phyloP scores from a whole-genome alignment of 2,329 filamentous ascomycete species.

The Penicillium sp. region DNA sequence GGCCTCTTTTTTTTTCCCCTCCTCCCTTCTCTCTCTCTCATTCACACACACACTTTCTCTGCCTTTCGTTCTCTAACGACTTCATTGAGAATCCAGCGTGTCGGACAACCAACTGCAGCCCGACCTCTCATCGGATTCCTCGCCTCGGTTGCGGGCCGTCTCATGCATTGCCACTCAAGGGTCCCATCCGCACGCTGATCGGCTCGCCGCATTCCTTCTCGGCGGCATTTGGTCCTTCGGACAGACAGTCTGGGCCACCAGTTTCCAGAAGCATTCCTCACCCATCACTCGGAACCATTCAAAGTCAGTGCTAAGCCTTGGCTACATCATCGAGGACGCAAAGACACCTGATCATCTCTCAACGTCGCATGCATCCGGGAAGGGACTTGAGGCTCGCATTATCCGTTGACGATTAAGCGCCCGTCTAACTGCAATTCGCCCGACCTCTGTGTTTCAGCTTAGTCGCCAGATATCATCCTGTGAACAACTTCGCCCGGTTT shows the following conservation, averaged over 20 bases:
- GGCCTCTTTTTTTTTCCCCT: neutral
- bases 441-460: constrained; percentile 16
- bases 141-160: no score
- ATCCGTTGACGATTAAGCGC: constrained; percentile 1
- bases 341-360: neutral
- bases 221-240: constrained; percentile 2
- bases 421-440: constrained; percentile 12
- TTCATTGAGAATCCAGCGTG: no score
- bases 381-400: neutral
- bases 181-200: constrained; percentile 5
- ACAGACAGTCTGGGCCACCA: no score
- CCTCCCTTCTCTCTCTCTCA: constrained; percentile 1
- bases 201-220: constrained; percentile 5
- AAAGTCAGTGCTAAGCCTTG: neutral
- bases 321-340: neutral
- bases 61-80: no score
- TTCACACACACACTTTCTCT: neutral
- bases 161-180: no score
- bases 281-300: neutral
- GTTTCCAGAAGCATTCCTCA: constrained; percentile 15
- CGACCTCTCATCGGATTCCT: no score
- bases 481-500: constrained; percentile 18
- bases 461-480: constrained; percentile 17
- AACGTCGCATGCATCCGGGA: neutral
- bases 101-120: no score